Evolutionary conservation across 768 basidiomycete genomes (phyloP), one percentile per base, ranked within the genome.

Genomic region (Lactifluus volemus): DNA sequence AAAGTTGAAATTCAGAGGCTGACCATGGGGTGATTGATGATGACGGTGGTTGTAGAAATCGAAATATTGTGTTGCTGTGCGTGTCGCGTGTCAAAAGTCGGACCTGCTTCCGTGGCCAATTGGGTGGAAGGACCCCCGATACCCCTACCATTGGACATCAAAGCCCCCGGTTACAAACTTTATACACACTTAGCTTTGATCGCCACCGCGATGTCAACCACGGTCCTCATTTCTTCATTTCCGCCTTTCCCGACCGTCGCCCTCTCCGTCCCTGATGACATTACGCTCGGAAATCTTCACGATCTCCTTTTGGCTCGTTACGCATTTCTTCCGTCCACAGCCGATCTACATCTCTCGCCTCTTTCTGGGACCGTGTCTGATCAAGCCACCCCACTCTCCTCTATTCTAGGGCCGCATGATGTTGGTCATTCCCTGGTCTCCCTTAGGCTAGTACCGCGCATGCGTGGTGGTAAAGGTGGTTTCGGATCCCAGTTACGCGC

Each of bases 401-500:
- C 76, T 0, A 71, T 77, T 10, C 65, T 70, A 30, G 60, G 70
- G 29, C 59, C 71, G 8, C 67, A 67, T 36, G 68, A 58, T 19
- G 68, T 69, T 34, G 66, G 63, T 7, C 68, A 69, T 30, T 56
- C 61, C 42, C 72, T 89, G 30, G 75, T 92, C n/a, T 78, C 80
- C 2, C 76, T 98, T 1, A 81, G 91, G 0, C 77, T 96, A n/a
- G 75, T 81, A 1, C 87, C 92, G 0, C 78, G 86, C 29, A 70
- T 98, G 7, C 78, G 79, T 3, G 96, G 96, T 52, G 97, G 97
- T 19, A 99, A 98, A 74, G 96, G 97, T 71, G 97, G 96, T 38
- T 98, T 99, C 69, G 97, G 97, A 4, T 91, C 89, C 17, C 94
- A 98, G 76, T 79, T 99, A 65, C 83, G 97, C 72, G 96, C 97